Evolutionary conservation across 192 early-diverging fungal species (phyloP).

Genomic region (Glomus cerebriforme): DNA sequence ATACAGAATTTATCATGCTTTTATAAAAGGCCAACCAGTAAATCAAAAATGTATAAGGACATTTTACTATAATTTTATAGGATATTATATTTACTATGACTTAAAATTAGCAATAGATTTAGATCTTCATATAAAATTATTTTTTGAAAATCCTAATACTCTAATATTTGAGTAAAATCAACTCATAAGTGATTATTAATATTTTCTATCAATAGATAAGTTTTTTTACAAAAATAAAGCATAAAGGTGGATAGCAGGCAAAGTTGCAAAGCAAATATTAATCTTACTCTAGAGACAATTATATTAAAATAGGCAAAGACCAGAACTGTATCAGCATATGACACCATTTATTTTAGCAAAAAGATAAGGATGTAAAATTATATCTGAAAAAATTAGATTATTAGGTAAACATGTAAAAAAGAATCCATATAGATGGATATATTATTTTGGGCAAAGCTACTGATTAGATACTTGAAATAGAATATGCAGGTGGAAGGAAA

Average conservation of each 20-base stretch:
- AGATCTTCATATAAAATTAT: slow-evolving; percentile 12
- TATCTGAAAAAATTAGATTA: too few relatives aligned
- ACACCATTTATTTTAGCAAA: too few relatives aligned
- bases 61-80: not conserved
- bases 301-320: too few relatives aligned
- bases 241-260: slow-evolving; percentile 7
- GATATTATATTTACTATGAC: slow-evolving; percentile 13
- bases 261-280: slow-evolving; percentile 13
- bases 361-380: too few relatives aligned
- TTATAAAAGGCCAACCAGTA: not conserved
- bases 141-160: not conserved
- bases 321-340: too few relatives aligned
- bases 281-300: not conserved
- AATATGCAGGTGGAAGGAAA: too few relatives aligned
- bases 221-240: slow-evolving; percentile 16
- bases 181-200: not conserved
- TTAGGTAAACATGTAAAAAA: too few relatives aligned
- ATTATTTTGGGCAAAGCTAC: too few relatives aligned
- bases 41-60: not conserved
- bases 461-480: too few relatives aligned
- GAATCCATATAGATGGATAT: too few relatives aligned
- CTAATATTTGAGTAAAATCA: not conserved
- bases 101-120: not conserved
- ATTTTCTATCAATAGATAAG: slow-evolving; percentile 11
- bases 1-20: not conserved